Base-by-base conservation (phyloP, 2,329 filamentous ascomycete genomes). In the Pseudogymnoascus sp. region DNA sequence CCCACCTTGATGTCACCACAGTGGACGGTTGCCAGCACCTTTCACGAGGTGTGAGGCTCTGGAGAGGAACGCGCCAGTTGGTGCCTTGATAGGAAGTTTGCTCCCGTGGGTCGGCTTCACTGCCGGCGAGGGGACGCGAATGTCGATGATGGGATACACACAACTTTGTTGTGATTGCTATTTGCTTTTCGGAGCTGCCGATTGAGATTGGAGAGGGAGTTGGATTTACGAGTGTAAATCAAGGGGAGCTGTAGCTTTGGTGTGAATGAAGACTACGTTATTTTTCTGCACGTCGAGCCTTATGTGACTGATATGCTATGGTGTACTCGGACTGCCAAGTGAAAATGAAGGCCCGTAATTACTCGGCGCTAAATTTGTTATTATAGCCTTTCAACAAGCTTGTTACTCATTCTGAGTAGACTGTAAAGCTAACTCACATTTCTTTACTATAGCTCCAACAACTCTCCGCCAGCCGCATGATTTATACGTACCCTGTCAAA, bases 141-240 rank as follows among this genome's bases (percentile, higher is more conserved):
- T 88, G 86, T 87, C 86, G 84, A 87, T 83, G 82, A 87, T 80
- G 83, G 86, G 86, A 85, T 77, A 86, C 83, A 84, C 33, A 38
- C 58, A 60, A 25, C 7, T 8, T 9, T 35, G n/a, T 49, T 60
- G 58, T 60, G 28, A 33, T 33, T 12, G 9, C 25, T 55, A 55
- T 33, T 3, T 33, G 49, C 49, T 55, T 55, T 55, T 33, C 5
- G 49, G n/a, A 55, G 28, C 28, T 14, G 9, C 9, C 8, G 2
- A 33, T 21, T 14, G 49, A 8, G 9, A 55, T 33, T 12, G 49
- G 16, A 55, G 28, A 14, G n/a, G 5, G 18, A 25, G 4, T 12
- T 33, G 28, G 4, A 21, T 55, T 55, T 55, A 55, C 49, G 16
- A 55, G 49, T 55, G 28, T 55, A 33, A 55, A 55, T 18, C 25